Evolutionary conservation across 768 basidiomycete genomes (phyloP).

Genomic region (Mycena chlorophos): DNA sequence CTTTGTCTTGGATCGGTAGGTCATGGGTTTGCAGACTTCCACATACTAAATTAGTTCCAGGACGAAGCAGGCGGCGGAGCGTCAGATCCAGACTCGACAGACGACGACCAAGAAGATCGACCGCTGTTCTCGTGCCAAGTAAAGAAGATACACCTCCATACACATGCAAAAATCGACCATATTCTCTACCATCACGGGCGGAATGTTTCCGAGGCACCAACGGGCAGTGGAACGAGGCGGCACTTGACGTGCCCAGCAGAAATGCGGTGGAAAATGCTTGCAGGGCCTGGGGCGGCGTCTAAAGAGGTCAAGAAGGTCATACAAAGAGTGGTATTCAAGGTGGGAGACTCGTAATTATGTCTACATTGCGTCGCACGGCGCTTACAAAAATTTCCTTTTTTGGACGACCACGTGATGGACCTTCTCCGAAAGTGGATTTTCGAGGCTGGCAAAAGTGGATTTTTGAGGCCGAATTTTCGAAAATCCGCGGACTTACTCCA

Average conservation of each 20-base stretch:
- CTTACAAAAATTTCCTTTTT: background rate
- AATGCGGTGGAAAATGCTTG: background rate
- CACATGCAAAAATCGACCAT: slow-evolving; percentile 7
- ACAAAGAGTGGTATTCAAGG: background rate
- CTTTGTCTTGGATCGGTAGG: background rate
- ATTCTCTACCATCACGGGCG: slow-evolving; percentile 1
- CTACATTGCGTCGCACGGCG: background rate
- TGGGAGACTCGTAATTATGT: background rate
- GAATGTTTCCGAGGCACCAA: background rate
- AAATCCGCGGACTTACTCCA: no score
- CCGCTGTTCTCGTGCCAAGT: background rate
- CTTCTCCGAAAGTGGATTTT: no score
- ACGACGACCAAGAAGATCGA: background rate
- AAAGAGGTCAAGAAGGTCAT: background rate
- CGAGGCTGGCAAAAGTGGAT: no score
- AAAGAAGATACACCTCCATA: background rate
- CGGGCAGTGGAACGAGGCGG: background rate
- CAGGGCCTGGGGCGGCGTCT: background rate
- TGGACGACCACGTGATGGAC: no score
- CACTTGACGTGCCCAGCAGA: background rate
- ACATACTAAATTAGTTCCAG: background rate
- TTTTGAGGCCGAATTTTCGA: no score
- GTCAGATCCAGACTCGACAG: background rate
- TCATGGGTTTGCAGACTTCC: background rate
- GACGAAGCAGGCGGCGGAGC: background rate